Base-by-base conservation (phyloP, 495 filamentous ascomycete genomes). In the Stereocaulon alpinum region DNA sequence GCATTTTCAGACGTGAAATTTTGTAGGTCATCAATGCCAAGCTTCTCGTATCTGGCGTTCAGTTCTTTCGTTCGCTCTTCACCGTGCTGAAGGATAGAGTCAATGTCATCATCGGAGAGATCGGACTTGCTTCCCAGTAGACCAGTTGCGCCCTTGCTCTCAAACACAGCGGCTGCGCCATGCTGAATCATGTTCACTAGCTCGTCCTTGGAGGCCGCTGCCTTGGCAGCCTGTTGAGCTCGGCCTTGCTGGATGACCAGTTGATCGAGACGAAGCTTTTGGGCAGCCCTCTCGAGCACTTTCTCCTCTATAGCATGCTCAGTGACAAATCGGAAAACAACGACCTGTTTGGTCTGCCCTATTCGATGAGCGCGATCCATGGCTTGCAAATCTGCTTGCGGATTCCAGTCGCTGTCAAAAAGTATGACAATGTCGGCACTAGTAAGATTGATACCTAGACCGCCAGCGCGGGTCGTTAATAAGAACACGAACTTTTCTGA, bases 381-480 rank as follows among this genome's bases (percentile, higher is more conserved):
- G 44, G 93, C 93, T 73, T 98, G 93, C 48, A 98, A 71, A 82
- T 99, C 93, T 17, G 93, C 93, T 71, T 99, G 93, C 6, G 93
- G 93, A 64, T 99, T 99, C 93, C 93, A 99, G 68, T 99, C 93
- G 69, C 91, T 96, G 69, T 99, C 93, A 68, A 91, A 99, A n/a
- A 99, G 83, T 20, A 99, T 83, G 41, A 99, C 93, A 63, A 99
- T 93, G 66, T 99, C 93, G 34, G 93, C 93, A 58, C 80, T 86
- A 6, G 93, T 99, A 69, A 99, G 73, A 70, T 99, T 99, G 75
- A 99, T 99, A 64, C 93, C 93, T n/a, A 99, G 76, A 66, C 93
- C 93, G 75, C 93, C 93, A 47, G 93, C 93, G 69, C 93, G 83
- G 14, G 93, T 99, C 0, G 93, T 99, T n/a, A 99, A 79, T 56